Percentiles rank a stretch among this genome's conserved stretches.
Conservation (phyloP, 495 filamentous ascomycete genomes). For the Aspergillus affinis region DNA sequence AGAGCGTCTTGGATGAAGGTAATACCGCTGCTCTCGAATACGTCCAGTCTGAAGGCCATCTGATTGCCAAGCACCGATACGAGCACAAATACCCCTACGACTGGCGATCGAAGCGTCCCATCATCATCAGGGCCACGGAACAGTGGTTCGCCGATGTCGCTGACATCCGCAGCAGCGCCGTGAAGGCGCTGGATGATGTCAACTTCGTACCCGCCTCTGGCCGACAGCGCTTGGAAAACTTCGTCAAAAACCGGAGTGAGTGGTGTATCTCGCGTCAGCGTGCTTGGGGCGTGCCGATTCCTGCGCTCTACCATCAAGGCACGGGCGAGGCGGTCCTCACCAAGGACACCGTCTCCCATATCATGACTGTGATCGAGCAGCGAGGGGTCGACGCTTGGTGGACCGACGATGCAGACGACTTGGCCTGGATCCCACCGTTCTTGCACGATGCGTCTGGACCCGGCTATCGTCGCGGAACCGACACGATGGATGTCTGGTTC, state of each 20-base stretch:
- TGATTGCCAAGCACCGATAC: slow-evolving; percentile 68
- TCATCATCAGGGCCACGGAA: slow-evolving; percentile 87
- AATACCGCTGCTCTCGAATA: slow-evolving; percentile 66
- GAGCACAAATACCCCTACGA: slow-evolving; percentile 95
- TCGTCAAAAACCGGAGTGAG: slow-evolving; percentile 82
- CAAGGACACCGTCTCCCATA: slow-evolving; percentile 76
- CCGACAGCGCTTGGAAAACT: slow-evolving; percentile 71
- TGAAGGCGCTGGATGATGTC: slow-evolving; percentile 67
- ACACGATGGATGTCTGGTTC: slow-evolving; percentile 99
- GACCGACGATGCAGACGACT: slow-evolving; percentile 72
- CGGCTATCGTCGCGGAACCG: slow-evolving; percentile 72
- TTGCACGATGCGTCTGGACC: slow-evolving; percentile 40
- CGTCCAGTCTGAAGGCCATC: slow-evolving; percentile 47
- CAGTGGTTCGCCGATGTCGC: slow-evolving; percentile 97
- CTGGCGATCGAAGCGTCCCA: slow-evolving; percentile 90
- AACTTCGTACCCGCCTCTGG: slow-evolving; percentile 75
- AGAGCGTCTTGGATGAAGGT: slow-evolving; percentile 63
- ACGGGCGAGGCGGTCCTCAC: slow-evolving; percentile 71
- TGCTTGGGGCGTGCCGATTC: slow-evolving; percentile 95
- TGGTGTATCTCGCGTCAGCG: slow-evolving; percentile 99
- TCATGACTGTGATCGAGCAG: slow-evolving; percentile 73
- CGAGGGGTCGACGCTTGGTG: slow-evolving; percentile 91
- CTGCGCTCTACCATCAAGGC: slow-evolving; percentile 73
- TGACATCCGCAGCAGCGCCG: slow-evolving; percentile 69
- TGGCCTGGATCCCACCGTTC: slow-evolving; percentile 66